Conservation (phyloP, 176 grass and related monocot species). For the Avena eriantha region DNA sequence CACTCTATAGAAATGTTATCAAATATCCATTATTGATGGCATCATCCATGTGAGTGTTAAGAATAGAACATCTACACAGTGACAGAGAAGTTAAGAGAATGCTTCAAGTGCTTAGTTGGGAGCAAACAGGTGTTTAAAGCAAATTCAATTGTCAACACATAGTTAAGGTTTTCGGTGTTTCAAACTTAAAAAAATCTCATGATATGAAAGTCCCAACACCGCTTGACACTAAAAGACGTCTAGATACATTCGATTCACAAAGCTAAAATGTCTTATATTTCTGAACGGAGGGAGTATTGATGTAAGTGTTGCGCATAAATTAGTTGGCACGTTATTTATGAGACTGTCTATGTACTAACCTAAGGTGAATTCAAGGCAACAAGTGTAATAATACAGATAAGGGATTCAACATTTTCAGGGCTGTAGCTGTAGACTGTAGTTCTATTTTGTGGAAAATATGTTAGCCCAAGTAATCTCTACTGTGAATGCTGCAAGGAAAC, state of each 20-base stretch:
- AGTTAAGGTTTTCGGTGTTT: not conserved
- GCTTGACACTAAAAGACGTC: not conserved
- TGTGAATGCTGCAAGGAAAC: not conserved
- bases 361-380: not conserved
- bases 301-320: not conserved
- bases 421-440: not conserved
- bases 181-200: not conserved
- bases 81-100: slow-evolving; percentile 4
- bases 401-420: not conserved
- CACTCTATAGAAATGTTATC: not conserved
- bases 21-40: not conserved
- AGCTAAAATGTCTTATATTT: too few species aligned
- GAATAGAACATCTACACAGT: slow-evolving; percentile 1
- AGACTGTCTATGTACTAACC: not conserved
- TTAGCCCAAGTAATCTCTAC: not conserved
- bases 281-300: not conserved
- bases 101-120: not conserved
- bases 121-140: not conserved
- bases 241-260: too few species aligned
- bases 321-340: not conserved
- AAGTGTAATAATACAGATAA: not conserved
- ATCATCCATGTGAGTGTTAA: not conserved
- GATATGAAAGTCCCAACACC: not conserved
- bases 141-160: not conserved
- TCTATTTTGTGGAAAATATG: not conserved